Conservation (phyloP, 176 grass and related monocot species). For the Urochloa ruziziensis region DNA sequence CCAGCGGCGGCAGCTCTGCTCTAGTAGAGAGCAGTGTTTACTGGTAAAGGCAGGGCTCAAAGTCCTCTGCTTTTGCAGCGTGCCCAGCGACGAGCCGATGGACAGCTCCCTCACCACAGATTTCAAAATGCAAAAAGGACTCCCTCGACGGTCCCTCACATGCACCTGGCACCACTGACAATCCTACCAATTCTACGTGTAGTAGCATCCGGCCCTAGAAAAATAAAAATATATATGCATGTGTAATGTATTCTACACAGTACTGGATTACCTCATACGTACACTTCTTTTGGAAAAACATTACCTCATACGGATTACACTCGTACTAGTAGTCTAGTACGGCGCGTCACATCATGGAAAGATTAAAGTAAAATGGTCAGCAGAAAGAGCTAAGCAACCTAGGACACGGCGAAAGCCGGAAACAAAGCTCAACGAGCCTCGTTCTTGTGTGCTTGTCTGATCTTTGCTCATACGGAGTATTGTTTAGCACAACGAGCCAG, state of each 20-base stretch:
- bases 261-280: too few relatives aligned
- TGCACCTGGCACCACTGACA: slow-evolving; percentile 18
- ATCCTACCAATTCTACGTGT: background rate
- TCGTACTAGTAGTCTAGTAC: background rate
- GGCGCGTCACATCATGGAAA: background rate
- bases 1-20: slow-evolving; percentile 17
- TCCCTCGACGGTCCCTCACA: background rate
- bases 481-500: too few relatives aligned
- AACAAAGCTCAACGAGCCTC: background rate
- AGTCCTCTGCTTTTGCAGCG: slow-evolving; percentile 25
- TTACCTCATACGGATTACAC: background rate
- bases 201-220: background rate
- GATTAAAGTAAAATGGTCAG: background rate
- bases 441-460: slow-evolving; percentile 11
- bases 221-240: background rate
- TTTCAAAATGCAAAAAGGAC: slow-evolving; percentile 20
- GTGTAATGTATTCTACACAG: background rate
- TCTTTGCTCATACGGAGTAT: background rate
- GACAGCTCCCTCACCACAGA: background rate
- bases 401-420: slow-evolving; percentile 24
- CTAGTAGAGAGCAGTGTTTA: slow-evolving; percentile 24
- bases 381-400: slow-evolving; percentile 1
- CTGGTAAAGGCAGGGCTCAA: slow-evolving; percentile 18
- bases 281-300: too few relatives aligned
- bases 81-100: slow-evolving; percentile 12